Conservation (phyloP, 1,139 yeast genomes). For the Groenewaldozyma auringiensis region DNA sequence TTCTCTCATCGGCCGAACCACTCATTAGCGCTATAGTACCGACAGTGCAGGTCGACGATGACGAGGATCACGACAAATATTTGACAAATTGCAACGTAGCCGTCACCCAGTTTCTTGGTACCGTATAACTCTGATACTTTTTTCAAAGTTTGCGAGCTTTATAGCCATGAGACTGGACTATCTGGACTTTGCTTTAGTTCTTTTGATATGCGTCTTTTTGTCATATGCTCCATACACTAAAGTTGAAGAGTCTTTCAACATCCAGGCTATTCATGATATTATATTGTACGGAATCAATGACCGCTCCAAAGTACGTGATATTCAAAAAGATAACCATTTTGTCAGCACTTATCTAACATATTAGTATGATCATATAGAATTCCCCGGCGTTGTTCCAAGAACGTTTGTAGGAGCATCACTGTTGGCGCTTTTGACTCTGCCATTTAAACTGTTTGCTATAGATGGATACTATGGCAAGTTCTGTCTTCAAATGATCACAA, state of each 20-base stretch:
- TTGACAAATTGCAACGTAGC: not conserved
- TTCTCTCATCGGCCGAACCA: too few relatives aligned
- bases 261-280: slow-evolving; percentile 85
- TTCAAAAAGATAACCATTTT: not conserved
- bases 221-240: slow-evolving; percentile 71
- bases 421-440: slow-evolving; percentile 40
- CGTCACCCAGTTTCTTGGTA: too few relatives aligned
- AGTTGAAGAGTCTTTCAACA: slow-evolving; percentile 89
- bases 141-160: not conserved
- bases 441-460: slow-evolving; percentile 25
- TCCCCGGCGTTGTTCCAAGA: slow-evolving; percentile 88
- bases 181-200: slow-evolving; percentile 17
- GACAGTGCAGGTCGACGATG: too few relatives aligned
- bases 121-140: too few relatives aligned
- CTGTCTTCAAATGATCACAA: slow-evolving; percentile 37
- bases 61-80: too few relatives aligned
- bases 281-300: slow-evolving; percentile 49
- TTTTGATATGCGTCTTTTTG: slow-evolving; percentile 33
- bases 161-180: slow-evolving; percentile 6
- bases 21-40: too few relatives aligned
- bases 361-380: slow-evolving; percentile 62
- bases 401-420: slow-evolving; percentile 71
- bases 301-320: slow-evolving; percentile 13
- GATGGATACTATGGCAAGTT: slow-evolving; percentile 19
- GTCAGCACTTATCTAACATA: slow-evolving; percentile 17